Base-by-base conservation (phyloP, 2,329 filamentous ascomycete species). In the Microdochium trichocladiopsis region DNA sequence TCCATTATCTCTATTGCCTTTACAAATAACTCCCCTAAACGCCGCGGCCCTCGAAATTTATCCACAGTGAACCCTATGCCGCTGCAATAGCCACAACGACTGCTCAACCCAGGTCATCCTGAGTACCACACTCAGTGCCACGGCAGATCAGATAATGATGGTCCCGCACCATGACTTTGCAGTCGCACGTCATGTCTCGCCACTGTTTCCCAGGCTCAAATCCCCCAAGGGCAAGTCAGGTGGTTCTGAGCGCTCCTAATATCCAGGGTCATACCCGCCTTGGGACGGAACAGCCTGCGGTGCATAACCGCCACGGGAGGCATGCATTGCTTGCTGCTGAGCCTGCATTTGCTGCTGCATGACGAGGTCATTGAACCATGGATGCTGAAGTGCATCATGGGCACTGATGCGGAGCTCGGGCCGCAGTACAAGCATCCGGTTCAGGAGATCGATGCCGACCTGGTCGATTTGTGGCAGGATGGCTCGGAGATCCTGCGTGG, bases 351-450 rank as follows among this genome's bases (percentile, higher is more conserved):
- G 76, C 53, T 82, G 76, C 54, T 79, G 76, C 61, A 82, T 75
- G 14, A 84, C 73, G 16, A 91, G 69, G 61, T 93, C 88, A 57
- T 78, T 82, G 73, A 99, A 99, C 94, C 94, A 99, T 0, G 87
- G 89, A 67, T 99, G 94, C 60, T 87, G 80, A 41, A 97, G 76
- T 3, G 94, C 92, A 57, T 95, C 90, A 50, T 86, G 79, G 2
- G 94, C 94, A 60, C 88, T 92, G 65, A 96, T 88, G 52, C 94
- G 84, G 70, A 95, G 84, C 71, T 99, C 94, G 0, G 94, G 94
- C 28, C 92, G 83, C 51, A 97, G 75, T 68, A 97, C 93, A 25
- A 99, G 82, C 90, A 99, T 95, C 55, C 88, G 82, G 63, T 88
- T 86, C 58, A 99, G 77, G 49, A 99, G 75, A 65, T 96, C 91